Conservation (phyloP, 2,329 filamentous ascomycete genomes). For the Alternaria conjuncta region DNA sequence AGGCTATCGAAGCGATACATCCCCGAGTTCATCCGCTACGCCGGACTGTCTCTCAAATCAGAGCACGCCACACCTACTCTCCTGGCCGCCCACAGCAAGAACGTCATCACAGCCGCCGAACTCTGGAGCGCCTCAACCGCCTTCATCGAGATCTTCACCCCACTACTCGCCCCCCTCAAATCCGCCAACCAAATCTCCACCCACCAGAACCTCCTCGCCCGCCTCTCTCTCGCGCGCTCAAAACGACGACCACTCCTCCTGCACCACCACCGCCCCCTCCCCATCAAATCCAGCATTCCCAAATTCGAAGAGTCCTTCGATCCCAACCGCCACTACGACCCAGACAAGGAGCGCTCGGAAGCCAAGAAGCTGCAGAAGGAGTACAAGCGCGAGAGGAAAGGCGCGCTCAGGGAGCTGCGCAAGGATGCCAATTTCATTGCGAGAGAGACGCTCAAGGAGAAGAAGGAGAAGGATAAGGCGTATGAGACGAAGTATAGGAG, state of each 20-base stretch:
- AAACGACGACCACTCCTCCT: constrained; percentile 80
- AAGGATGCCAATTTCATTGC: constrained; percentile 96
- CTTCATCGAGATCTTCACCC: constrained; percentile 80
- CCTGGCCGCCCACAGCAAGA: constrained; percentile 66
- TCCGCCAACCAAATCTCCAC: constrained; percentile 51
- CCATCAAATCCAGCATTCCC: constrained; percentile 86
- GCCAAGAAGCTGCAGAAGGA: constrained; percentile 83
- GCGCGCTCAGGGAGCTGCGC: constrained; percentile 88
- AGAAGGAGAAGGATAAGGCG: constrained; percentile 89
- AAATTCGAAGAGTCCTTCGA: constrained; percentile 97
- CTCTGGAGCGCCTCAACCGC: constrained; percentile 76
- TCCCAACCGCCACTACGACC: constrained; percentile 96
- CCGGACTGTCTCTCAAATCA: constrained; percentile 70
- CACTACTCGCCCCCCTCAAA: constrained; percentile 53
- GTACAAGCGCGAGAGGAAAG: constrained; percentile 95
- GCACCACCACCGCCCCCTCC: constrained; percentile 85
- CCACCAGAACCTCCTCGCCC: constrained; percentile 66
- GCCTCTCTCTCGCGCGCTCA: constrained; percentile 67
- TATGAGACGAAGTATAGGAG: constrained; percentile 97
- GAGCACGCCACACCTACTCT: constrained; percentile 54
- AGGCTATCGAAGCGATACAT: constrained; percentile 83
- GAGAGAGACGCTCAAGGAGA: constrained; percentile 84
- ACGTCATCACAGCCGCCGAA: constrained; percentile 72
- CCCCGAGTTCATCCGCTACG: constrained; percentile 85
- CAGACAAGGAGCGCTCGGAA: constrained; percentile 87